Evolutionary conservation across 2,329 filamentous ascomycete species (phyloP).

Genomic region (Sclerotiophoma versabilis): DNA sequence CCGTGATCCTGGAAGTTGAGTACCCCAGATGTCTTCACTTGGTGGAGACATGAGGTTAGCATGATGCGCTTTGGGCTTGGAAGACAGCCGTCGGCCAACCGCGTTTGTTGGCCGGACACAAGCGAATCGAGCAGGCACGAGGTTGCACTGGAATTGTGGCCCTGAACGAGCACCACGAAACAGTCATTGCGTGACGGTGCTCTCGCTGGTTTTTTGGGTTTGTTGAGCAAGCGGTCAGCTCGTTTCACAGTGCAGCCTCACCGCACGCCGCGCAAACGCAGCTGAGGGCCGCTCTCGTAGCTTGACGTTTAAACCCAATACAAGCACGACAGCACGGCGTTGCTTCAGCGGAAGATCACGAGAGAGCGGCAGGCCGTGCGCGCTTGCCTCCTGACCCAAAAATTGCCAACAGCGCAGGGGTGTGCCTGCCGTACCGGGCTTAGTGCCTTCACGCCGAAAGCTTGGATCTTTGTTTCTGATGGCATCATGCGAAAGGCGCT

Average conservation of each 20-base stretch:
- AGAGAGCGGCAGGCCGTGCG: constrained; percentile 39
- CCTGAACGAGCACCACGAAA: background rate
- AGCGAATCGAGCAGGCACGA: constrained; percentile 3
- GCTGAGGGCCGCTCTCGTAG: constrained; percentile 13
- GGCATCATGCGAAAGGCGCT: constrained; percentile 35
- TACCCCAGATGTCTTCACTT: constrained; percentile 27
- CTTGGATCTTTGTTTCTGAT: constrained; percentile 36
- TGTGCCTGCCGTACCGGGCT: constrained; percentile 22
- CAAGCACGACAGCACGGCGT: constrained; percentile 16
- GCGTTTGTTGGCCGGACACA: background rate
- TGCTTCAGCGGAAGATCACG: constrained; percentile 36
- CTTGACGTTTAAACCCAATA: constrained; percentile 18
- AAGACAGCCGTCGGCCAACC: constrained; percentile 28
- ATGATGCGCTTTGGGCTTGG: constrained; percentile 20
- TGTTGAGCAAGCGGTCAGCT: constrained; percentile 14
- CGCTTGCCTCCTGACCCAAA: constrained; percentile 44
- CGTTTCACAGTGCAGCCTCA: constrained; percentile 6
- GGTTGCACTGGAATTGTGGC: constrained; percentile 4
- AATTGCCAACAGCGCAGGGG: constrained; percentile 35
- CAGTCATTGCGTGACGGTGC: constrained; percentile 8
- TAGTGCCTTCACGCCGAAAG: constrained; percentile 32
- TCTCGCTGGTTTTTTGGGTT: background rate
- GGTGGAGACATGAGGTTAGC: constrained; percentile 25
- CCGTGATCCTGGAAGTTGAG: constrained; percentile 19
- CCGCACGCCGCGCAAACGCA: background rate